phyloP scores from a whole-genome alignment of 164 flowering plant species.

The Chimonanthus praecox region DNA sequence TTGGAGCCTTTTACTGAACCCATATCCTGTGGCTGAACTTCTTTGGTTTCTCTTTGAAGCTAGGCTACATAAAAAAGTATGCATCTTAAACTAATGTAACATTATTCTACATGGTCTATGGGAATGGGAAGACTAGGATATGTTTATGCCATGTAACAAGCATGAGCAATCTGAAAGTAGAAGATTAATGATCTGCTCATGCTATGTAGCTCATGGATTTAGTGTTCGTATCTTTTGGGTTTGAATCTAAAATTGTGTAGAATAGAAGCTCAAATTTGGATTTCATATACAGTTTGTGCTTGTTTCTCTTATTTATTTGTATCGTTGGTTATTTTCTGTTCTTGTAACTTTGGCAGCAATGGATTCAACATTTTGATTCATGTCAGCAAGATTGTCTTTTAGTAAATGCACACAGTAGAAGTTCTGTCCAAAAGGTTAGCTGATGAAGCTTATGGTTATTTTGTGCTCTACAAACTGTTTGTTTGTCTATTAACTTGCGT shows the following conservation, averaged over 20 bases:
- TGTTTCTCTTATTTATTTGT: background rate
- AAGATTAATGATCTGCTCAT: background rate
- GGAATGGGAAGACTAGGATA: background rate
- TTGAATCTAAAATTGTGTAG: background rate
- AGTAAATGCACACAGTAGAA: constrained; percentile 72
- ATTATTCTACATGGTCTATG: background rate
- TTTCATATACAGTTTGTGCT: background rate
- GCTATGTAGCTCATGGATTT: background rate
- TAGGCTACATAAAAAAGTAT: no score
- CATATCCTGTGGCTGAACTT: no score
- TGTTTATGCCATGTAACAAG: no score
- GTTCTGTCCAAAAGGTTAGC: constrained; percentile 75
- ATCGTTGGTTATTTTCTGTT: background rate
- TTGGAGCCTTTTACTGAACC: no score
- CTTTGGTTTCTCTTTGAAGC: no score
- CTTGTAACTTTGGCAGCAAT: constrained; percentile 43
- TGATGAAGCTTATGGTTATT: background rate
- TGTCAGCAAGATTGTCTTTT: constrained; percentile 59
- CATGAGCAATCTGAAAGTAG: no score
- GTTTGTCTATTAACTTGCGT: background rate
- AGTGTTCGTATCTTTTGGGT: background rate
- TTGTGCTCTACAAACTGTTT: background rate
- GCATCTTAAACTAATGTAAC: background rate
- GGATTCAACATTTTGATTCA: constrained; percentile 62
- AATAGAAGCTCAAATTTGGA: background rate